Conservation (phyloP, 2,329 filamentous ascomycete genomes). For the Lachnellula suecica region DNA sequence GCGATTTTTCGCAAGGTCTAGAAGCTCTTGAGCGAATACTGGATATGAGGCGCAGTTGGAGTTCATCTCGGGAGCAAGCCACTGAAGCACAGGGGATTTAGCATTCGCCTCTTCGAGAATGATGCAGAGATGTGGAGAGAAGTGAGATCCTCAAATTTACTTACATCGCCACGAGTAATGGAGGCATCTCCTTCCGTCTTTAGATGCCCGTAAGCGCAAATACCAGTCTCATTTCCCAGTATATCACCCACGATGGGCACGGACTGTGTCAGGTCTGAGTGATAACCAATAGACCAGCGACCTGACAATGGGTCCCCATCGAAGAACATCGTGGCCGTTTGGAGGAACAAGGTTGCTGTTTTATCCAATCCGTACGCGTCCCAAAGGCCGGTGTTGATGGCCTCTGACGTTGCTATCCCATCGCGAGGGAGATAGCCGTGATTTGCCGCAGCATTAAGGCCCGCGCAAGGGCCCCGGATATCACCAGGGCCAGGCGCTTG, state of each 20-base stretch:
- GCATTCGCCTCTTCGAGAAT: too few relatives aligned
- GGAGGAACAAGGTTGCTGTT: conserved; percentile 15
- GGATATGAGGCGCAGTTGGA: conserved; percentile 21
- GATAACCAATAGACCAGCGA: conserved; percentile 16
- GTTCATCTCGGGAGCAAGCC: conserved; percentile 15
- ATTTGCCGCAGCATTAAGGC: conserved; percentile 40
- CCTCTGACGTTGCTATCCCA: conserved; percentile 11
- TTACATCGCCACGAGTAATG: conserved; percentile 18
- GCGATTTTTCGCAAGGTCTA: conserved; percentile 12
- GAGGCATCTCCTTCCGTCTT: conserved; percentile 19
- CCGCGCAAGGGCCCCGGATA: conserved; percentile 29
- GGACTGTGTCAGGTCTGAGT: conserved; percentile 12
- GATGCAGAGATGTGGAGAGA: too few relatives aligned
- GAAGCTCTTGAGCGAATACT: conserved; percentile 15
- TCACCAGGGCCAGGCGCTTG: conserved; percentile 14
- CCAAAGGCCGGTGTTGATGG: conserved; percentile 9
- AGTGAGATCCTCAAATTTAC: too few relatives aligned
- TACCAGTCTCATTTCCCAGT: conserved; percentile 16
- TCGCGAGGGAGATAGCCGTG: conserved; percentile 35
- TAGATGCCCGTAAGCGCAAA: conserved; percentile 18
- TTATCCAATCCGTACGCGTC: conserved; percentile 19
- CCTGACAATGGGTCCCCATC: conserved; percentile 19
- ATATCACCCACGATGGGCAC: conserved; percentile 12
- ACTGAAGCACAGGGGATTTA: too few relatives aligned
- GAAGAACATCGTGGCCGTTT: conserved; percentile 17